A percentile compares a stretch with the other conserved stretches of the same genome.
Conservation (phyloP, 169 alveolate genomes). For the Ichthyophthirius multifiliis region DNA sequence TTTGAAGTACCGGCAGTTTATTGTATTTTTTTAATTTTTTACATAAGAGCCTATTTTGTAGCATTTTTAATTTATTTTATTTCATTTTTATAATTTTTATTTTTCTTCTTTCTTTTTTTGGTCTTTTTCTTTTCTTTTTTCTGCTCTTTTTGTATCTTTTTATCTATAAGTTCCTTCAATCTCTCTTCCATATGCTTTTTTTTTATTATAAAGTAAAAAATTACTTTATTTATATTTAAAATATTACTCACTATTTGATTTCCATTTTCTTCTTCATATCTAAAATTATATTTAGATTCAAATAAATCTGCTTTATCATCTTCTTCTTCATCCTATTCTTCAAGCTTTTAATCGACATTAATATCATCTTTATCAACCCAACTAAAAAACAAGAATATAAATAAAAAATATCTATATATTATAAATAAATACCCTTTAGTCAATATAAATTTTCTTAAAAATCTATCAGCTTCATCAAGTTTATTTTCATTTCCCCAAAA, state of each 20-base stretch:
- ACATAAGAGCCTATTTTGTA: conserved; percentile 25
- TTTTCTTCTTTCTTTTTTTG: conserved; percentile 66
- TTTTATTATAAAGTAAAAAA: conserved; percentile 2
- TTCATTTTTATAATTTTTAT: conserved; percentile 58
- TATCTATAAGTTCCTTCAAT: conserved; percentile 45
- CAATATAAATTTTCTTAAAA: conserved; percentile 74
- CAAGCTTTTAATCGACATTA: conserved; percentile 39
- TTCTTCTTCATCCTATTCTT: conserved; percentile 70
- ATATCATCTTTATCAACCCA: conserved; percentile 71
- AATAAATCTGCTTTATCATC: conserved; percentile 74
- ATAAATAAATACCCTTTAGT: conserved; percentile 50
- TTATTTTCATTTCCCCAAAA: conserved; percentile 31
- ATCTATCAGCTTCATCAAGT: conserved; percentile 66
- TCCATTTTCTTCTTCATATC: conserved; percentile 67
- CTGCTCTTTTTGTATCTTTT: conserved; percentile 54
- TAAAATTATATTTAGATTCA: conserved; percentile 75
- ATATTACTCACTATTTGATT: conserved; percentile 11
- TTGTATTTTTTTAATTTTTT: conserved; percentile 12
- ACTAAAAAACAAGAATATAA: neutral
- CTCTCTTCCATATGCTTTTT: conserved; percentile 35
- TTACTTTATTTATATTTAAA: neutral
- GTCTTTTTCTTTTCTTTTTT: conserved; percentile 58
- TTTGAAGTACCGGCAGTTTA: conserved; percentile 25
- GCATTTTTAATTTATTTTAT: conserved; percentile 19
- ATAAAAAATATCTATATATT: neutral